A percentile compares a stretch with the other conserved stretches of the same genome.
Evolutionary conservation across 495 filamentous ascomycete genomes (phyloP).

Genomic region (Bathelium albidoporum): DNA sequence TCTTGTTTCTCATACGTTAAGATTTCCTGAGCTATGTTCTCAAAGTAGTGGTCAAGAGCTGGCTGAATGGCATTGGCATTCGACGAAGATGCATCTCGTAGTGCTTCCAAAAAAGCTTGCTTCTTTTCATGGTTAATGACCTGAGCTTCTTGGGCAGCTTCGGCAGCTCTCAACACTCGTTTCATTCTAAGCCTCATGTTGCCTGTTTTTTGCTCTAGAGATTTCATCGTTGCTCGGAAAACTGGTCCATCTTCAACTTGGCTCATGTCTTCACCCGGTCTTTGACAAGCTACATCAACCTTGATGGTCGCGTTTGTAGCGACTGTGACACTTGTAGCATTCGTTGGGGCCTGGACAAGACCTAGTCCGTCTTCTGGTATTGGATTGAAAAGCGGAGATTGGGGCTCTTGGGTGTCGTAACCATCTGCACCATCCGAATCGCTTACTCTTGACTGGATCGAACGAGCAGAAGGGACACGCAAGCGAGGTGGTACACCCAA

Average conservation of each 20-base stretch:
- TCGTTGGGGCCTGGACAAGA: slow-evolving; percentile 29
- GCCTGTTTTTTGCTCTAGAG: slow-evolving; percentile 92
- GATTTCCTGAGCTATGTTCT: slow-evolving; percentile 90
- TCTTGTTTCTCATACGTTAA: slow-evolving; percentile 78
- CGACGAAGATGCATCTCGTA: slow-evolving; percentile 77
- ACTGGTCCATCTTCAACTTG: slow-evolving; percentile 85
- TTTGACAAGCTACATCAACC: slow-evolving; percentile 76
- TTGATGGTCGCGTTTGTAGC: slow-evolving; percentile 53
- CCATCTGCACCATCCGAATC: slow-evolving; percentile 41
- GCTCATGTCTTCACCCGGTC: slow-evolving; percentile 79
- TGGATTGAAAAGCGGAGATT: slow-evolving; percentile 51
- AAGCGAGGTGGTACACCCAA: slow-evolving; percentile 63
- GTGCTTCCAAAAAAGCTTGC: slow-evolving; percentile 69
- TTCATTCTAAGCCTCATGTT: slow-evolving; percentile 90
- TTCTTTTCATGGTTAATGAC: slow-evolving; percentile 74
- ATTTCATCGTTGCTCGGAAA: slow-evolving; percentile 95
- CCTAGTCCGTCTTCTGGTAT: slow-evolving; percentile 34
- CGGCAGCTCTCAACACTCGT: slow-evolving; percentile 84
- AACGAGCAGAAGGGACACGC: slow-evolving; percentile 73
- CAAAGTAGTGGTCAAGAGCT: slow-evolving; percentile 94
- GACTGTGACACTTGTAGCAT: slow-evolving; percentile 32
- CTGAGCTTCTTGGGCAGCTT: slow-evolving; percentile 74
- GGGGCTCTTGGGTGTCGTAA: slow-evolving; percentile 48
- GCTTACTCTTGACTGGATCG: slow-evolving; percentile 61
- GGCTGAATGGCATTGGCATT: slow-evolving; percentile 94